Percentiles rank a stretch among this genome's conserved stretches.
Evolutionary conservation across 768 basidiomycete species (phyloP).

Genomic region (Panaeolus cyanescens): DNA sequence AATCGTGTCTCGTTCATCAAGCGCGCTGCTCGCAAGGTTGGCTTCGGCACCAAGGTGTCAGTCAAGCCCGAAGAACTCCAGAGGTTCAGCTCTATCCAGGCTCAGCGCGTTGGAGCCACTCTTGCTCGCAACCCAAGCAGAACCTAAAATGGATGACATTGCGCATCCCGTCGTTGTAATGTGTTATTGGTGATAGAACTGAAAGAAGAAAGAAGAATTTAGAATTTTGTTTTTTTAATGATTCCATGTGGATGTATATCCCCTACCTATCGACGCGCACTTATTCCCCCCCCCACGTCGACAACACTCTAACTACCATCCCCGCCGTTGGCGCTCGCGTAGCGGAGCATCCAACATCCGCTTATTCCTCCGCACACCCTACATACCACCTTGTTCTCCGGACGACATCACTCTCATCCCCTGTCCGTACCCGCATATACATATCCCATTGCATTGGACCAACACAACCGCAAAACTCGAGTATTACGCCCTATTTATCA

Average conservation of each 20-base stretch:
- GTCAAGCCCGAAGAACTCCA: conserved; percentile 87
- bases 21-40: conserved; percentile 85
- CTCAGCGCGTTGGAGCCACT: conserved; percentile 72
- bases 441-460: conserved; percentile 1
- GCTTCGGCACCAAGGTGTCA: conserved; percentile 78
- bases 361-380: neutral
- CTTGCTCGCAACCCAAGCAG: conserved; percentile 78
- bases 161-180: neutral
- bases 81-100: conserved; percentile 86
- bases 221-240: conserved; percentile 1
- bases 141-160: conserved; percentile 28
- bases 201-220: neutral
- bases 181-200: neutral
- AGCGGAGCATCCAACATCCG: too few species aligned
- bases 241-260: neutral
- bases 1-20: conserved; percentile 95
- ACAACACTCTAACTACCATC: neutral
- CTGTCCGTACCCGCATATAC: neutral
- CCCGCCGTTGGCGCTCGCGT: neutral
- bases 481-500: conserved; percentile 2
- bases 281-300: neutral
- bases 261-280: neutral
- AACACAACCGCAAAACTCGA: neutral
- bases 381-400: neutral
- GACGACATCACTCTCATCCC: neutral